Percentiles rank a stretch among this genome's conserved stretches.
These are phyloP conservation scores for Sugiyamaella americana DNA, from an alignment of 805 yeast genomes.

Conservation along the genomic window DNA sequence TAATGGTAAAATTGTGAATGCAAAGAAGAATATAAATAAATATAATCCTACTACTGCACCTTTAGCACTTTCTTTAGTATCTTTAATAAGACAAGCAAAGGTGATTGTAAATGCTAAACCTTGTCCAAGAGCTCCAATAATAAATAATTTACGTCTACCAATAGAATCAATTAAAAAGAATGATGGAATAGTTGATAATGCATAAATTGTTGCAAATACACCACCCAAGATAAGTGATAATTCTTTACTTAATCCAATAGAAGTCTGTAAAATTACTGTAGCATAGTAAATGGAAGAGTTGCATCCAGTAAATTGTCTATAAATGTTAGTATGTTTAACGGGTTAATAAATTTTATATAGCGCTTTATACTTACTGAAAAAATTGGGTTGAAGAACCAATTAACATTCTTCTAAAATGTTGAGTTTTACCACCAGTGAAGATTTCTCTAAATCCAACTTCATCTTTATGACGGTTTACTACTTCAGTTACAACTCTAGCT, in stretches of 20 bases:
- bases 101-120: slow-evolving; percentile 31
- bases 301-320: slow-evolving; percentile 32
- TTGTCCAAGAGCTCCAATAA: slow-evolving; percentile 47
- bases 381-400: slow-evolving; percentile 60
- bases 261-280: slow-evolving; percentile 21
- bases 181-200: slow-evolving; percentile 24
- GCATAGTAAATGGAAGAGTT: slow-evolving; percentile 24
- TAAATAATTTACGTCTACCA: slow-evolving; percentile 60
- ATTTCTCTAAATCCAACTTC: slow-evolving; percentile 19
- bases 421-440: slow-evolving; percentile 48
- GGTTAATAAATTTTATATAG: no score
- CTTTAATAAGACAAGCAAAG: slow-evolving; percentile 20
- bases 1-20: slow-evolving; percentile 21
- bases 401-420: slow-evolving; percentile 53
- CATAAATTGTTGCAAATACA: slow-evolving; percentile 22
- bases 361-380: no score
- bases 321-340: no score
- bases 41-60: slow-evolving; percentile 24
- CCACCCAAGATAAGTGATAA: slow-evolving; percentile 23
- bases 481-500: slow-evolving; percentile 18
- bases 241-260: slow-evolving; percentile 14
- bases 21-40: slow-evolving; percentile 22
- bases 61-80: slow-evolving; percentile 16
- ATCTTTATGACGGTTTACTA: slow-evolving; percentile 14
- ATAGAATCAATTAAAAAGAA: slow-evolving; percentile 36